phyloP scores from a whole-genome alignment of 2,329 filamentous ascomycete species.

The Fonsecaea multimorphosa region DNA sequence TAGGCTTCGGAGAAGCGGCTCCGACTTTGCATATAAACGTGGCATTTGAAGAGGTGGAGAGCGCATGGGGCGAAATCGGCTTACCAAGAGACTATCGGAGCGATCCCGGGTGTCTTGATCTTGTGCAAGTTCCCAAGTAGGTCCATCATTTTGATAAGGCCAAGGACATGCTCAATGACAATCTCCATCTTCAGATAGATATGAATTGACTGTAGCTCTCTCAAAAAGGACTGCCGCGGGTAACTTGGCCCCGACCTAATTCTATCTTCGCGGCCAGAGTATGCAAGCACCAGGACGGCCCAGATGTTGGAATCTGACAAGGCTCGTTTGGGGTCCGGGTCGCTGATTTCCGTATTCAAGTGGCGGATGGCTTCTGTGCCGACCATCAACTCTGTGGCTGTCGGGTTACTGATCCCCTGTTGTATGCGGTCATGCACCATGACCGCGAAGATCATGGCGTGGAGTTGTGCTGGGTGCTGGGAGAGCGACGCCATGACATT shows the following conservation, averaged over 20 bases:
- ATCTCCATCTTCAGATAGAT: slow-evolving; percentile 45
- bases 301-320: slow-evolving; percentile 45
- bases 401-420: slow-evolving; percentile 4
- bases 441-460: slow-evolving; percentile 23
- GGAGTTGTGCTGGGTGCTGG: slow-evolving; percentile 14
- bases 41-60: too few species aligned
- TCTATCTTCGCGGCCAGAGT: slow-evolving; percentile 39
- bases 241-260: slow-evolving; percentile 29
- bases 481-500: slow-evolving; percentile 15
- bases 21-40: too few species aligned
- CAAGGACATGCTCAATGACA: slow-evolving; percentile 45
- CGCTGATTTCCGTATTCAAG: slow-evolving; percentile 44
- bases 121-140: slow-evolving; percentile 46
- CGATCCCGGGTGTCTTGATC: slow-evolving; percentile 46
- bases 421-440: slow-evolving; percentile 19
- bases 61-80: neutral
- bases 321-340: slow-evolving; percentile 41
- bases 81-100: slow-evolving; percentile 44
- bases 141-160: slow-evolving; percentile 45
- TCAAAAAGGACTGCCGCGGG: slow-evolving; percentile 46
- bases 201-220: slow-evolving; percentile 46
- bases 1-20: neutral
- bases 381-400: slow-evolving; percentile 16
- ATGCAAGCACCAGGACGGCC: slow-evolving; percentile 46
- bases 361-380: slow-evolving; percentile 42